Evolutionary conservation across 192 early-diverging fungal species (phyloP).

Genomic region (Dissophora globulifera): DNA sequence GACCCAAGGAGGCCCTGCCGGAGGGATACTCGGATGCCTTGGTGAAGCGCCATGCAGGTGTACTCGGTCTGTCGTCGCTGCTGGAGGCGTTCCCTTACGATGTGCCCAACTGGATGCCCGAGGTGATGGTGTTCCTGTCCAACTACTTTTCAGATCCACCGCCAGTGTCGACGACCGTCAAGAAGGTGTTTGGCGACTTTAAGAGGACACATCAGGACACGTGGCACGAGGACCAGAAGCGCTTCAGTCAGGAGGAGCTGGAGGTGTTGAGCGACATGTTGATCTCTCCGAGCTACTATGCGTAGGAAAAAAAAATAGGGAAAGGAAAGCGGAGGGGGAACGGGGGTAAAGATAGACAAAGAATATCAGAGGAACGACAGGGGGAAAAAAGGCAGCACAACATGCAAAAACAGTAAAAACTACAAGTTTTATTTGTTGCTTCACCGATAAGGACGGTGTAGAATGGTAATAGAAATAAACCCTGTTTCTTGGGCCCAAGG

Average conservation of each 20-base stretch:
- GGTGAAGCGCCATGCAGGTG: slow-evolving; percentile 83
- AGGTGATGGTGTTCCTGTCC: slow-evolving; percentile 80
- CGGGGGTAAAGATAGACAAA: too few species aligned
- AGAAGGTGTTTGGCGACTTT: slow-evolving; percentile 93
- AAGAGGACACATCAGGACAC: slow-evolving; percentile 94
- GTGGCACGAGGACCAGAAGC: slow-evolving; percentile 89
- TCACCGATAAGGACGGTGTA: too few species aligned
- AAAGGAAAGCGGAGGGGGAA: too few species aligned
- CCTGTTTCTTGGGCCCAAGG: too few species aligned
- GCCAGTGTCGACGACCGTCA: slow-evolving; percentile 85
- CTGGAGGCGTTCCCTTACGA: slow-evolving; percentile 95
- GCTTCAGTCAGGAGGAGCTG: slow-evolving; percentile 81
- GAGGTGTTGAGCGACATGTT: slow-evolving; percentile 89
- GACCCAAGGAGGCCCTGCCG: slow-evolving; percentile 38
- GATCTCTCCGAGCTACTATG: slow-evolving; percentile 88
- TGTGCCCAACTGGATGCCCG: slow-evolving; percentile 92
- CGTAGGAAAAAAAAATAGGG: slow-evolving; percentile 54
- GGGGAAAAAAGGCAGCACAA: too few species aligned
- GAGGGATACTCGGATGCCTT: slow-evolving; percentile 66
- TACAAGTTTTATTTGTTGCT: too few species aligned
- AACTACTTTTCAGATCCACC: slow-evolving; percentile 84
- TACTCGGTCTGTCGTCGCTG: slow-evolving; percentile 89
- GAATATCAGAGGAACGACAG: too few species aligned
- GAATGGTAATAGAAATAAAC: too few species aligned
- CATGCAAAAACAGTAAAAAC: too few species aligned